phyloP scores from a whole-genome alignment of 495 filamentous ascomycete species.

The Oidiodendron maius region DNA sequence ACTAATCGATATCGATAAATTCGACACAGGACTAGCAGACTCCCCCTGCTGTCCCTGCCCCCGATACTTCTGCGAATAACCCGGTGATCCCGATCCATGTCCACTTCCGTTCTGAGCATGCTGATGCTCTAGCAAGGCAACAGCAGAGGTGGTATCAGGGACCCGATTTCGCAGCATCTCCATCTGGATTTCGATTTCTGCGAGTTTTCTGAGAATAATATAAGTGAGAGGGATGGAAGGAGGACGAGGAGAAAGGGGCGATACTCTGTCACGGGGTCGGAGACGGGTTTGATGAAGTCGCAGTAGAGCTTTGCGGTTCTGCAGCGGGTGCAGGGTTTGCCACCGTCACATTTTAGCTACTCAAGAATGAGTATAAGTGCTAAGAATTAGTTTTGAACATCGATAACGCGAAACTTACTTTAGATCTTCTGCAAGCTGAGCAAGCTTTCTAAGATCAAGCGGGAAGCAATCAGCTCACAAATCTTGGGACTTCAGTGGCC shows the following conservation, averaged over 20 bases:
- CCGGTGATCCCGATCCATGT: background rate
- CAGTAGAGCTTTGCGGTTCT: conserved; percentile 4
- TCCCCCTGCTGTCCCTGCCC: background rate
- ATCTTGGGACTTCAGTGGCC: background rate
- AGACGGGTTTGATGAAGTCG: conserved; percentile 7
- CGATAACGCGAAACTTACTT: conserved; percentile 5
- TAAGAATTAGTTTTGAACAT: background rate
- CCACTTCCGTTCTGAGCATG: background rate
- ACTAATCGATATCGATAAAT: no score
- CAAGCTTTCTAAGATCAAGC: conserved; percentile 19
- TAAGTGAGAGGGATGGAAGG: background rate
- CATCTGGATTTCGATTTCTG: background rate
- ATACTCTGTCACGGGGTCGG: conserved; percentile 1
- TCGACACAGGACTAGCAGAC: background rate
- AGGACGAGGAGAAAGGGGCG: background rate
- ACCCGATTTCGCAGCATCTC: background rate
- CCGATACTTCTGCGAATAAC: background rate
- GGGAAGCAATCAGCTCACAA: background rate
- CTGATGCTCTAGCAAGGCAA: background rate
- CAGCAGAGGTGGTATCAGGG: background rate
- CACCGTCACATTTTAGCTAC: conserved; percentile 18
- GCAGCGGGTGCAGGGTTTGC: conserved; percentile 17
- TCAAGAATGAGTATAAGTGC: no score
- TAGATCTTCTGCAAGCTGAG: conserved; percentile 11
- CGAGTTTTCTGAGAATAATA: conserved; percentile 1